Evolutionary conservation across 306 rosid genomes (phyloP), one percentile per base, ranked within the genome.

Genomic region (Cucumis cinereus): DNA sequence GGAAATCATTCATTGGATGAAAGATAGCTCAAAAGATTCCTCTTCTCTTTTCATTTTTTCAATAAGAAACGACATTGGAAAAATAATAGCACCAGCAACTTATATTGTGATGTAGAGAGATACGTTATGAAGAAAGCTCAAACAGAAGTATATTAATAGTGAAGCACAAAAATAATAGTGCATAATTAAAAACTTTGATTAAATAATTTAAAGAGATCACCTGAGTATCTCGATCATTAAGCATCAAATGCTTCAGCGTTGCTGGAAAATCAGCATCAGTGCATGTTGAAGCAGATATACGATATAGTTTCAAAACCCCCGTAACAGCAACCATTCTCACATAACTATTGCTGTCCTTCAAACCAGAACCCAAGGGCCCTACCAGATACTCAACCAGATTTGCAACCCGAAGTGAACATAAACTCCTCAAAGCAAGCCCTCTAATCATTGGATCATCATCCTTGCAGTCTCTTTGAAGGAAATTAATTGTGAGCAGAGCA

Each of bases 401-500:
- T 19, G 89, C 82, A 71, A 92, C 98, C 79, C 98, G 85, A 17
- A 95, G 91, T 0, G 93, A 90, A 80, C 98, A 95, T 92, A 95
- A 80, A 85, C 98, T 95, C 88, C 99, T 89, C 89, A 92, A 82
- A 8, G 99, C 99, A 38, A 95, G 87, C 54, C 99, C 99, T 11
- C 99, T 90, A 54, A 95, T 95, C 97, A 92, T 95, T 0, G 99
- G 99, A 81, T 95, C 98, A 74, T 81, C 89, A 15, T 95, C 99
- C 96, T 95, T 92, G 87, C 99, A 95, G 81, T 95, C 99, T 85
- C 98, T 90, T 86, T 95, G 99, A 57, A 95, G 93, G 82, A 95
- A 95, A 79, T 95, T 95, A 82, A 95, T 95, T 0, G 99, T 95
- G 92, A 95, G 86, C 57, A 95, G 88, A 17, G 99, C 96, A 20